These are phyloP conservation scores for Blattamonas nauphoetae DNA, from an alignment of 78 protist genomes.

Conservation along the genomic window DNA sequence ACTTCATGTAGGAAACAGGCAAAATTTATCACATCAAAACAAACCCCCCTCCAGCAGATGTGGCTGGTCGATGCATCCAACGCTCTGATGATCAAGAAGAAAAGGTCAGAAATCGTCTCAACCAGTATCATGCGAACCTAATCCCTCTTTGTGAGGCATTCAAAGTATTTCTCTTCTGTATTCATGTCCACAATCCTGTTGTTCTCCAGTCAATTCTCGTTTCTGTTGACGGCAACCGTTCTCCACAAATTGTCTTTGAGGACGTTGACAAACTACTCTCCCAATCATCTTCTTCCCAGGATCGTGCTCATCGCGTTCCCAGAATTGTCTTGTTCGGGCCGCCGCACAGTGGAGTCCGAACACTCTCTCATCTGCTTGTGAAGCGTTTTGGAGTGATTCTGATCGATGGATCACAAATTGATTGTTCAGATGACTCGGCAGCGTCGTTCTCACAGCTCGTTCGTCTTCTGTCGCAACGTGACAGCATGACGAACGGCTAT, in stretches of 20 bases:
- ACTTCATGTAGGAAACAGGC: conserved; percentile 1
- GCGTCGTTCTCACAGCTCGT: no score
- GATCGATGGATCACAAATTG: no score
- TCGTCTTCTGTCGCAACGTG: no score
- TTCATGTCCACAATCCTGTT: no score
- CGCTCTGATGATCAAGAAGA: conserved; percentile 18
- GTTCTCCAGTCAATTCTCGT: no score
- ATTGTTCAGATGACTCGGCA: no score
- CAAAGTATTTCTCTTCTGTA: background rate
- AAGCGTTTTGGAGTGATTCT: no score
- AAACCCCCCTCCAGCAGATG: conserved; percentile 17
- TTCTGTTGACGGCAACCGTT: background rate
- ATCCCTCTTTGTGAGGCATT: background rate
- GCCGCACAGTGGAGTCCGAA: background rate
- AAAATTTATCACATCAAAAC: conserved; percentile 5
- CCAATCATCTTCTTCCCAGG: background rate
- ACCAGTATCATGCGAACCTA: background rate
- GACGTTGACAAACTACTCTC: background rate
- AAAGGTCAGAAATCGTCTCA: background rate
- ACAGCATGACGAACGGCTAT: no score
- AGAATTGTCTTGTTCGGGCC: background rate
- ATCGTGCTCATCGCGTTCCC: background rate
- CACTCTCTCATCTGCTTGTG: no score
- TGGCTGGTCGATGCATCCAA: background rate
- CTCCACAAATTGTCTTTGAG: background rate